Evolutionary conservation across 768 basidiomycete genomes (phyloP), one percentile per base, ranked within the genome.

Genomic region (Pilatotrama ljubarskyi): DNA sequence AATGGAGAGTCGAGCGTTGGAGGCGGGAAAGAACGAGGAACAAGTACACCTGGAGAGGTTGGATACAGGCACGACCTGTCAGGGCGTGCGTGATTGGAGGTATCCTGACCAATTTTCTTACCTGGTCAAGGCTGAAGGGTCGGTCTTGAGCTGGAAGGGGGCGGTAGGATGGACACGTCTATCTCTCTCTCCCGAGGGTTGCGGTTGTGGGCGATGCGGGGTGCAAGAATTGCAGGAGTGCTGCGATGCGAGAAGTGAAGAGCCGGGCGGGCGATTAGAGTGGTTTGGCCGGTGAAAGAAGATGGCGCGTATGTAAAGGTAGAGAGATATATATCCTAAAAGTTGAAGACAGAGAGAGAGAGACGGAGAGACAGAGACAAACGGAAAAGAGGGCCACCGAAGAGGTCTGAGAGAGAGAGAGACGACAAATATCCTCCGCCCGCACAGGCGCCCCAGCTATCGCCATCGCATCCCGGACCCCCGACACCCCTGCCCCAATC

Each of bases 271-370:
- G 69, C 69, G 68, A 72, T 72, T 72, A 72, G 70, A 65, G 50
- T 63, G 61, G 50, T 43, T 61, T 55, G 60, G 59, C 54, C 60
- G 61, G 57, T 55, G 57, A 65, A 68, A 56, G 58, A 64, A 63
- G 35, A 66, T 64, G 59, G 62, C 58, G 63, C 54, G 65, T 66
- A 66, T 68, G 68, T 65, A 69, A 70, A 72, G 69, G 68, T 70
- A 69, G 69, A 66, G 64, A 68, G 68, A 64, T 68, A 70, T 70
- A 72, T 69, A 72, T 68, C 67, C 65, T 69, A 69, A 66, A 66
- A 63, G 52, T 55, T 67, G 69, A 69, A 70, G 64, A 70, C 60
- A 67, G 63, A 70, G 66, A 72, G 65, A 74, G 72, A 72, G 64
- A 72, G 64, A 71, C 64, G 64, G 65, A 69, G 66, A 64, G 65